Evolutionary conservation across 2,329 filamentous ascomycete genomes (phyloP).

Genomic region (Hypoxylon sp.): DNA sequence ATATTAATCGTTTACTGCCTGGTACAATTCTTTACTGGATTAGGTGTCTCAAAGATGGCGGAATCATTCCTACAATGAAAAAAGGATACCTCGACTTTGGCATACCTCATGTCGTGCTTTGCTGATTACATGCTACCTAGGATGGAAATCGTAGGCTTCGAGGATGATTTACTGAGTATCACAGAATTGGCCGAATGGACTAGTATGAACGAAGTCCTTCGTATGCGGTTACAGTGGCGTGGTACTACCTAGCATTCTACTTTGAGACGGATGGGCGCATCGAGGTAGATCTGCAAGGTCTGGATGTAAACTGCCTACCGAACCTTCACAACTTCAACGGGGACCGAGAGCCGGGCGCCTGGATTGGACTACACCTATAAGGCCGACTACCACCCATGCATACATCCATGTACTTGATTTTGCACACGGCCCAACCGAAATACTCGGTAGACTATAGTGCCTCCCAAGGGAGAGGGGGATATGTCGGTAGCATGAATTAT

Average conservation of each 20-base stretch:
- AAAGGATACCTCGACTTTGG: slow-evolving; percentile 31
- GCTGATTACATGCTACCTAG: background rate
- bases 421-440: slow-evolving; percentile 9
- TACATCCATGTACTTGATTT: slow-evolving; percentile 17
- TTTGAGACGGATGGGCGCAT: background rate
- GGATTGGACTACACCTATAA: slow-evolving; percentile 22
- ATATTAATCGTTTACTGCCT: slow-evolving; percentile 40
- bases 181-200: background rate
- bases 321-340: background rate
- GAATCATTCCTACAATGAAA: slow-evolving; percentile 30
- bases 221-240: background rate
- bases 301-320: slow-evolving; percentile 1
- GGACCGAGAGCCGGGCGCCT: slow-evolving; percentile 19
- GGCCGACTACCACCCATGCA: slow-evolving; percentile 9
- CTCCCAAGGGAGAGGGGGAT: background rate
- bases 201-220: background rate
- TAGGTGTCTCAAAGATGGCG: slow-evolving; percentile 39
- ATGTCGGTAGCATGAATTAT: background rate
- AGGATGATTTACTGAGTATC: background rate
- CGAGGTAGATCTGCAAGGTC: background rate
- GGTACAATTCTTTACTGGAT: slow-evolving; percentile 29
- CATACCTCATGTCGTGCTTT: slow-evolving; percentile 8
- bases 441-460: background rate
- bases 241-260: slow-evolving; percentile 29
- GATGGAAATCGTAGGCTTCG: background rate